A percentile compares a stretch with the other conserved stretches of the same genome.
phyloP scores from a whole-genome alignment of 306 rosid species.

The Cicer yamashitae region DNA sequence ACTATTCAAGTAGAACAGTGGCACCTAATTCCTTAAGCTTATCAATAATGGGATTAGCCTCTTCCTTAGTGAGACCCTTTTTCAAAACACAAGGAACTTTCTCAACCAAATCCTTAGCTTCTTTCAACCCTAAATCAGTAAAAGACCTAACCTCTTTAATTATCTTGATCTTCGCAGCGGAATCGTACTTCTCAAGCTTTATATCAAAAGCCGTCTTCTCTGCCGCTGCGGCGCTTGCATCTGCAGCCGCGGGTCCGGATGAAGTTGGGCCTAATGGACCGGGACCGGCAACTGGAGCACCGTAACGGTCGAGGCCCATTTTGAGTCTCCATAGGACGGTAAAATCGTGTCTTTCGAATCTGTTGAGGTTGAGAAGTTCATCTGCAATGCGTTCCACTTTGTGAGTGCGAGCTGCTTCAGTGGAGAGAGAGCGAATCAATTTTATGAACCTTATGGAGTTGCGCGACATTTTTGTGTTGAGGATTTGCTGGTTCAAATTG shows the following conservation, averaged over 20 bases:
- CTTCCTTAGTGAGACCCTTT: conserved; percentile 55
- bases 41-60: conserved; percentile 45
- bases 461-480: conserved; percentile 17
- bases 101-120: conserved; percentile 63
- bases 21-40: conserved; percentile 56
- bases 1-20: conserved; percentile 50
- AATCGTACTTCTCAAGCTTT: conserved; percentile 58
- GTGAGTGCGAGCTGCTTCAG: conserved; percentile 26
- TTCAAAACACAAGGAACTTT: conserved; percentile 59
- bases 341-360: conserved; percentile 55
- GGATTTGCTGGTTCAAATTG: background rate
- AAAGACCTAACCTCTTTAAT: conserved; percentile 60
- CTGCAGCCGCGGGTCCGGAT: background rate
- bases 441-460: background rate
- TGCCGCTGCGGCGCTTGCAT: background rate
- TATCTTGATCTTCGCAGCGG: conserved; percentile 57
- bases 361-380: conserved; percentile 48
- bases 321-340: conserved; percentile 58
- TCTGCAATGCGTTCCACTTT: conserved; percentile 49
- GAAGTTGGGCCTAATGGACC: conserved; percentile 14
- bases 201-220: conserved; percentile 57
- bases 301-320: conserved; percentile 55
- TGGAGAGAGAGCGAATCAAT: conserved; percentile 39
- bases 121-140: conserved; percentile 60
- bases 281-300: conserved; percentile 33